Evolutionary conservation across 345 rosid genomes (phyloP), one percentile per base, ranked within the genome.

Genomic region (Raphanus raphanistrum): DNA sequence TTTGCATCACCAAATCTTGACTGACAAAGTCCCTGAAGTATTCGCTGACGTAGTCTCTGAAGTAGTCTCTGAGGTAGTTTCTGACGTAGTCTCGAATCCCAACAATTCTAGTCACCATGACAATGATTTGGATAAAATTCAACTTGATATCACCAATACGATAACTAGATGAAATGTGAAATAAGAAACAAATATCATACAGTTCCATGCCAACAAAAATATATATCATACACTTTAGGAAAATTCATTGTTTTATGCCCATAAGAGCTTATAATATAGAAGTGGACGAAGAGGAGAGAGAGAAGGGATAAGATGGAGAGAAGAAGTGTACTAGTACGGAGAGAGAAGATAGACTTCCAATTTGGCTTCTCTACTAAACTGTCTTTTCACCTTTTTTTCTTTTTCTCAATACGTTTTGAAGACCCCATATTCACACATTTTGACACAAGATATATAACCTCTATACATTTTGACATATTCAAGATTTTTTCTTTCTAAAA

Each of bases 331-430:
- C 65, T 41, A 15, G 79, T 64, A 74, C 27, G 50, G 45, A 33
- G 59, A 68, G 15, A 41, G 25, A 11, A 58, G 55, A 63, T 76
- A 76, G 71, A 41, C 48, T 41, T 41, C 74, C 67, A 78, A 10
- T 58, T 66, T 72, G 81, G 81, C 76, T 72, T 72, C 76, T 78
- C 81, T 66, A 72, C 68, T 55, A 59, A 78, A 57, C 29, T 61
- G 77, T 79, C 77, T 50, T 77, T 71, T 36, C 76, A 63, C 29
- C 26, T 26, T 41, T 26, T 41, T 41, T 41, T 10, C 13, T 10
- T 41, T 41, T 38, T 41, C 48, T 41, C 48, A 41, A 11, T 41
- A 41, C 13, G 48, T 41, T 41, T 41, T 10, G 48, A 41, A 41
- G 48, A 2, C 45, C 45, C 45, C 45, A 10, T 21, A 21, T 21